phyloP scores from a whole-genome alignment of 192 early-diverging fungal species.

The Podila epigama region DNA sequence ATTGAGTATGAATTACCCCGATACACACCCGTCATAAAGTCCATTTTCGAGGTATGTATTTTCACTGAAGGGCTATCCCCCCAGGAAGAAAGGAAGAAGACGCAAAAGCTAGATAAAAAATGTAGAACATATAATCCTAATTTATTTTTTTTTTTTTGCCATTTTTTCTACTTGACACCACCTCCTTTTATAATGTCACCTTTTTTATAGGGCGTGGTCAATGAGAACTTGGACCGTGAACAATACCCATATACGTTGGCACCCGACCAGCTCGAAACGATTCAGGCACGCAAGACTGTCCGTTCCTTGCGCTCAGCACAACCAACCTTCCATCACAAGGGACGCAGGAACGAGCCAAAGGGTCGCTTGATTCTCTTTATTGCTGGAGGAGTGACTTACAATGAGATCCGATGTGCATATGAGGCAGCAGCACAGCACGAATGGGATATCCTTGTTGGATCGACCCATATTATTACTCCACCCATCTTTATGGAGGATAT shows the following conservation, averaged over 20 bases:
- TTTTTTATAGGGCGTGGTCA: conserved; percentile 52
- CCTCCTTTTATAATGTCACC: too few species aligned
- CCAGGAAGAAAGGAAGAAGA: too few species aligned
- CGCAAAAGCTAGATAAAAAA: not conserved
- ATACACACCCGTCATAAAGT: conserved; percentile 80
- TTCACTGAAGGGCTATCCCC: too few species aligned
- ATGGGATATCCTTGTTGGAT: conserved; percentile 80
- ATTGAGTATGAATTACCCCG: conserved; percentile 78
- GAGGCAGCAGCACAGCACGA: conserved; percentile 67
- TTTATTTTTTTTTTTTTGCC: not conserved
- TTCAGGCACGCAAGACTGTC: conserved; percentile 46
- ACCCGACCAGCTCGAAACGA: conserved; percentile 37
- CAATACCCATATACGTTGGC: conserved; percentile 69
- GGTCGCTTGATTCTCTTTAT: conserved; percentile 78
- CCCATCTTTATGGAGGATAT: conserved; percentile 73
- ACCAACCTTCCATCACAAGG: conserved; percentile 47
- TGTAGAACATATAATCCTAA: not conserved
- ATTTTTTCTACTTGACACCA: conserved; percentile 5
- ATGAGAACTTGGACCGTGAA: conserved; percentile 61
- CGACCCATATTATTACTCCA: conserved; percentile 79
- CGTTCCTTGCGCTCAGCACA: conserved; percentile 43
- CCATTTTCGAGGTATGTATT: conserved; percentile 38
- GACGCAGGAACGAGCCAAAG: conserved; percentile 43
- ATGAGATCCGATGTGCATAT: conserved; percentile 76
- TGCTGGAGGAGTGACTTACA: conserved; percentile 77